Percentiles rank a stretch among this genome's conserved stretches.
phyloP scores from a whole-genome alignment of 306 rosid genomes.

The Prunus fruticosa region DNA sequence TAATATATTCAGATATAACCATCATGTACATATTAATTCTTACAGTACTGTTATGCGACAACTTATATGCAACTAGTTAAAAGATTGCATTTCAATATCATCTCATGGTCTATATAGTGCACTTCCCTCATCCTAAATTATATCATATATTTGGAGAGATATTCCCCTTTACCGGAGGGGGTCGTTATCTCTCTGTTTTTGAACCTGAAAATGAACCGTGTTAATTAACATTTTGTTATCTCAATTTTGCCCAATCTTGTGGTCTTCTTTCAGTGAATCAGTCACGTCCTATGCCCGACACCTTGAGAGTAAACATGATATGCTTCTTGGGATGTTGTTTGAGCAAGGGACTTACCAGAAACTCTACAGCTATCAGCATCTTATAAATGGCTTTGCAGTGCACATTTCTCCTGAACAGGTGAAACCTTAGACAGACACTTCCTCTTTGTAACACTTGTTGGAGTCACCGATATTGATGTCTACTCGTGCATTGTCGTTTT shows the following conservation, averaged over 20 bases:
- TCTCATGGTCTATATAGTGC: neutral
- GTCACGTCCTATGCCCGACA: constrained; percentile 86
- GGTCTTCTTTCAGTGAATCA: constrained; percentile 58
- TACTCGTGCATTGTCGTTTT: constrained; percentile 32
- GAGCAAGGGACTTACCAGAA: constrained; percentile 75
- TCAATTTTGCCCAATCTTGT: constrained; percentile 1
- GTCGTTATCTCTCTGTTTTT: neutral
- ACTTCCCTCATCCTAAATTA: neutral
- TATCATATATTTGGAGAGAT: neutral
- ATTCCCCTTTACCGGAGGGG: neutral
- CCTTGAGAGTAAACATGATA: constrained; percentile 86
- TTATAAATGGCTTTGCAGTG: constrained; percentile 96
- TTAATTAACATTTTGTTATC: constrained; percentile 11
- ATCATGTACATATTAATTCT: neutral
- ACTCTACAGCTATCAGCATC: constrained; percentile 92
- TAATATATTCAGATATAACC: neutral
- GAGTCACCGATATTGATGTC: constrained; percentile 16
- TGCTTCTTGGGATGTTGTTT: constrained; percentile 87
- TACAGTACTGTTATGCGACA: neutral
- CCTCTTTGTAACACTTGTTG: constrained; percentile 19
- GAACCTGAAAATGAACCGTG: neutral
- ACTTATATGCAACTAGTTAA: neutral
- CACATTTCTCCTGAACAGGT: constrained; percentile 92
- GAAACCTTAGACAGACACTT: constrained; percentile 43
- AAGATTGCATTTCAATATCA: neutral